Base-by-base conservation (phyloP, 2,329 filamentous ascomycete genomes). In the Cryphonectria carpinicola region DNA sequence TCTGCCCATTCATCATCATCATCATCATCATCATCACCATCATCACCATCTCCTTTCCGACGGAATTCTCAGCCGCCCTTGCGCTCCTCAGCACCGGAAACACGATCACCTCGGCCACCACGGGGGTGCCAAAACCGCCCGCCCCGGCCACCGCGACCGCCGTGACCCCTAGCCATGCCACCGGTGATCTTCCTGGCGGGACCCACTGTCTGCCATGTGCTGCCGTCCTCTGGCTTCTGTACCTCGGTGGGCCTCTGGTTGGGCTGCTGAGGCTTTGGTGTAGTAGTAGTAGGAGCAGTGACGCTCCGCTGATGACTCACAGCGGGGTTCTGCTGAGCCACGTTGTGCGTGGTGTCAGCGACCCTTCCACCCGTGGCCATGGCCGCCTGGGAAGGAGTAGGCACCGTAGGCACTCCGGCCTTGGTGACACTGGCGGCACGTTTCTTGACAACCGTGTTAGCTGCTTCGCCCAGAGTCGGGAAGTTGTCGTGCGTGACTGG, bases 21-120 rank as follows among this genome's bases (percentile, higher is more conserved):
- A 32, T 32, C 32, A 32, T 46, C 4, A 13, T n/a, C 32, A 2
- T 32, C 32, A 32, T 32, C 32, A 32, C 22, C 4, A 13, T n/a
- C 32, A 32, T 46, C 4, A 13, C 10, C 46, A n/a, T 11, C 22
- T 8, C 17, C 39, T 28, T 25, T 4, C 11, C 54, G 4, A 28
- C 28, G 25, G 54, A 32, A 32, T 32, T 14, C 35, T 58, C 54
- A 72, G 58, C 70, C 70, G 10, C 70, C 70, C 68, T 70, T 72
- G 22, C 68, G 68, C 28, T 72, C 70, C 54, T 70, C 70, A 14
- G 65, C 54, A 46, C 58, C 46, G 11, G 68, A 52, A 66, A 6
- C 41, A 25, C 46, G 43, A 35, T 10, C 37, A 14, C 65, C 62
- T 35, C 41, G 49, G n/a, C 7, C 63, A 61, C 25, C 63, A 25